phyloP scores from a whole-genome alignment of 2,329 filamentous ascomycete species.

The Triangularia setosa region DNA sequence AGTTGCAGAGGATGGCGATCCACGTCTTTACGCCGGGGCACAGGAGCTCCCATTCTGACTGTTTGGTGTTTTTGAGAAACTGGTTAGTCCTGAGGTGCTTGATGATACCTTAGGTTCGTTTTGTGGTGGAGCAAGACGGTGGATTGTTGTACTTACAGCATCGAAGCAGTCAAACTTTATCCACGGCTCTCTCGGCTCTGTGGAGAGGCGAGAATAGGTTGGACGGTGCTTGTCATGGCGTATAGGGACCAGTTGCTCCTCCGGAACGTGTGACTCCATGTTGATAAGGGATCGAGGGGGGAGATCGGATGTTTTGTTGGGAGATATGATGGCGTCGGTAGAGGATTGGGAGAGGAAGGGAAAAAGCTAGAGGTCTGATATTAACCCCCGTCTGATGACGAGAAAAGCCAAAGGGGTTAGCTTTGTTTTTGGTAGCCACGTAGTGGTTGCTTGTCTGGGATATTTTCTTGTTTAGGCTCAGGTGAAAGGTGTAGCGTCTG shows the following conservation, averaged over 20 bases:
- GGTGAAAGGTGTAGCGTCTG: too few species aligned
- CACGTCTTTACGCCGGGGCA: not conserved
- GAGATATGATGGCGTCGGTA: not conserved
- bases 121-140: not conserved
- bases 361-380: not conserved
- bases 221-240: not conserved
- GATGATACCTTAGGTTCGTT: not conserved
- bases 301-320: not conserved
- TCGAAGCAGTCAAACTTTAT: not conserved
- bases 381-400: too few species aligned
- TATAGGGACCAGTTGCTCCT: not conserved
- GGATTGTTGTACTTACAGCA: not conserved
- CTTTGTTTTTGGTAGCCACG: too few species aligned
- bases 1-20: not conserved
- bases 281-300: not conserved
- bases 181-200: not conserved
- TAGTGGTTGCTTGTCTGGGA: too few species aligned
- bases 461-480: too few species aligned
- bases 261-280: not conserved
- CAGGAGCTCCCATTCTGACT: not conserved
- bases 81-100: not conserved
- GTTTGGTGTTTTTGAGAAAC: not conserved
- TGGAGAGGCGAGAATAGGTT: not conserved
- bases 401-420: too few species aligned
- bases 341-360: not conserved